Base-by-base conservation (phyloP, 2,329 filamentous ascomycete species). In the Acrocalymma vagum region DNA sequence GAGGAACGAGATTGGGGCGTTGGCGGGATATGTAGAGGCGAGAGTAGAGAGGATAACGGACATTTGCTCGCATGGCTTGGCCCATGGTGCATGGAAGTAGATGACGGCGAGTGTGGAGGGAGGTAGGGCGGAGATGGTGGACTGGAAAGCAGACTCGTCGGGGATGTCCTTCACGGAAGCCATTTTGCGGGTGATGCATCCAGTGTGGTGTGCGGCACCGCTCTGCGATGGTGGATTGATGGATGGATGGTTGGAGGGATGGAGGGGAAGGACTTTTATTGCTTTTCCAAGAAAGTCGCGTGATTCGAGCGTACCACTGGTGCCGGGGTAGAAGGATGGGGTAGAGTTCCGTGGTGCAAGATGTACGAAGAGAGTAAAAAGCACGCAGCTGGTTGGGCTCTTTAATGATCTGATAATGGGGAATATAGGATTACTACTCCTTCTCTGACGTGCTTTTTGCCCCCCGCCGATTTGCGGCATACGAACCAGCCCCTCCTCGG, bases 1-100 rank as follows among this genome's bases (percentile, higher is more conserved):
- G 46, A 95, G 82, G 85, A 96, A 99, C 56, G 84, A 84, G 55
- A 92, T 87, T 27, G 87, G 84, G 51, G 80, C 75, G 53, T 82
- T 78, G 60, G 82, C 78, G 48, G 90, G 84, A 74, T 95, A 96
- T 69, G 92, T 90, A 63, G 85, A 84, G 53, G 93, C 92, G 53
- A 99, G 88, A 15, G 90, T 87, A 64, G 83, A 80, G 53, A 99
- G 83, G 58, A 97, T 88, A 34, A 85, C 88, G 56, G 83, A 84
- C 92, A 97, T 97, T 74, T 96, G 91, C 51, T 88, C 85, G 78
- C 94, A 97, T 29, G 94, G 94, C 45, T 91, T 91, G 20, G 94
- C 94, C 94, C 94, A 99, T 54, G 92, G 88, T 14, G 94, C 91
- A 71, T 97, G 88, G 79, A 99, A 99, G 69, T 92, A 96, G 65